Evolutionary conservation across 768 basidiomycete genomes (phyloP), one percentile per base, ranked within the genome.

Genomic region (Naganishia vishniacii): DNA sequence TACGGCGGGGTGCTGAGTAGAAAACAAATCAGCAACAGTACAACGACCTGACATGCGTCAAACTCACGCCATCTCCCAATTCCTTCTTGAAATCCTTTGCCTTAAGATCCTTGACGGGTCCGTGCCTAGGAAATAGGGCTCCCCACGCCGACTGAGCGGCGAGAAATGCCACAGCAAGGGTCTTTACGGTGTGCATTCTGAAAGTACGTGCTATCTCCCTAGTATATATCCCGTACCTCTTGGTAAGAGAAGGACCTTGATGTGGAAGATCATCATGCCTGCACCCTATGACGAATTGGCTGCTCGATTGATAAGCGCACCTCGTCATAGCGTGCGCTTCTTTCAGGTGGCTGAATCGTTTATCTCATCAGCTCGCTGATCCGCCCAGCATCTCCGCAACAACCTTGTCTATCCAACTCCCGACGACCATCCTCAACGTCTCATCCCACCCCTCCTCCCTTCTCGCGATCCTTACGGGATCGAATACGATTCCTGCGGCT

Each of bases 391-490:
- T 40, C 59, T 76, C 73, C 42, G 31, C 28, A 0, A 60, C 68
- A 0, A 69, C 70, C 32, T 59, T 69, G 0, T 67, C 62, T 4
- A 76, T 51, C 75, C 75, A 76, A 28, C 44, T 51, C 4, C 15
- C 41, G 0, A 74, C 16, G 26, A 73, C 45, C 2, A 28, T 48
- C 37, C 31, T 18, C 20, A 76, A 64, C 68, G 71, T 73, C 8
- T 26, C 65, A 15, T 71, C 70, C 75, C 75, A 76, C 7, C 71
- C 72, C 41, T 66, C 63, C 16, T 49, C 66, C 58, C 65, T 45
- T 60, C 71, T 71, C 15, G 75, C 75, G 13, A 76, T 67, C 11
- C 67, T 45, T n/a, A 69, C 51, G 3, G 75, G 72, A 59, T 76
- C 75, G 58, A 71, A 73, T 20, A 65, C 66, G 42, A 69, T 66